Percentiles rank a stretch among this genome's conserved stretches.
Conservation (phyloP, 208 protist species). For the Trypanosoma theileri region DNA sequence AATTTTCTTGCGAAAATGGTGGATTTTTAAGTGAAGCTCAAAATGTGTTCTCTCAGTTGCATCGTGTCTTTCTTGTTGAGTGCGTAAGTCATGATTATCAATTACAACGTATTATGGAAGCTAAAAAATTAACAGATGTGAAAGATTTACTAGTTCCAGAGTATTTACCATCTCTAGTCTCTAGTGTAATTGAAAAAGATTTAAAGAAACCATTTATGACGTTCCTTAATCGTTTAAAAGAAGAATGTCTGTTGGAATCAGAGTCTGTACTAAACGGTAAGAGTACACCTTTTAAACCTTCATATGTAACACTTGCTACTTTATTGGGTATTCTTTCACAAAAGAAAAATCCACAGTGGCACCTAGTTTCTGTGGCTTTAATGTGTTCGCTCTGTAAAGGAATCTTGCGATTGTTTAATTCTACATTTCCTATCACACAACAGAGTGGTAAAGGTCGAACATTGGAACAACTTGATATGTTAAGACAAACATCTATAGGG, state of each 20-base stretch:
- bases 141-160: constrained; percentile 59
- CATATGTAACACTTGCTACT: constrained; percentile 51
- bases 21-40: constrained; percentile 46
- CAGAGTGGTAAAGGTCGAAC: neutral
- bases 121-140: constrained; percentile 60
- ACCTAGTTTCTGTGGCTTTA: constrained; percentile 71
- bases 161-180: constrained; percentile 61
- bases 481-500: constrained; percentile 74
- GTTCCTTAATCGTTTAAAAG: constrained; percentile 73
- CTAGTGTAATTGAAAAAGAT: constrained; percentile 67
- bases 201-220: constrained; percentile 82
- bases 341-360: constrained; percentile 62
- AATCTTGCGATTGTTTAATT: constrained; percentile 57
- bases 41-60: constrained; percentile 57
- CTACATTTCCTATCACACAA: constrained; percentile 27
- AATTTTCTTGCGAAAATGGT: constrained; percentile 14
- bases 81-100: constrained; percentile 86
- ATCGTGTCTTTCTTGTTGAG: constrained; percentile 63
- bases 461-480: constrained; percentile 28
- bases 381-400: constrained; percentile 68
- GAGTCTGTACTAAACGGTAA: constrained; percentile 37
- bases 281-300: constrained; percentile 20
- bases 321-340: constrained; percentile 71
- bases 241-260: constrained; percentile 67
- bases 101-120: constrained; percentile 72